phyloP scores from a whole-genome alignment of 2,329 filamentous ascomycete species.

The Bertia moriformis region DNA sequence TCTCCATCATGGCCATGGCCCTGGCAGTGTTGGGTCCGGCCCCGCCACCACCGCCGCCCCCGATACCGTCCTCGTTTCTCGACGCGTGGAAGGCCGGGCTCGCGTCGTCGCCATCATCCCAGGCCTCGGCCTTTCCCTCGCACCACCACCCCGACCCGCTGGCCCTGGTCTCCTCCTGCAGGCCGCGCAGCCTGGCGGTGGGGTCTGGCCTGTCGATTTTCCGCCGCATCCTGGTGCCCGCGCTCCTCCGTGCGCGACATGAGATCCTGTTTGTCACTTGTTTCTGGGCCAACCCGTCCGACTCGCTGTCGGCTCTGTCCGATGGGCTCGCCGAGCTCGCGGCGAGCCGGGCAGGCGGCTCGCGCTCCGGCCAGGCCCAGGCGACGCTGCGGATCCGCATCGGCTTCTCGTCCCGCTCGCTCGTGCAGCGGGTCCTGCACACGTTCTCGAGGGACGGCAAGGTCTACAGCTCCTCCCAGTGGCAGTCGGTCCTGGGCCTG shows the following conservation, averaged over 20 bases:
- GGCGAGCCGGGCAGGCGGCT: constrained; percentile 18
- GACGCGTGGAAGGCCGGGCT: too few species aligned
- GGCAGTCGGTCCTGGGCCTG: constrained; percentile 47
- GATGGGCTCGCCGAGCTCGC: constrained; percentile 41
- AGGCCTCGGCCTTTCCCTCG: too few species aligned
- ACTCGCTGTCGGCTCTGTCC: constrained; percentile 24
- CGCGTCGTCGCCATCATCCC: too few species aligned
- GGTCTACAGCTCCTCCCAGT: constrained; percentile 41
- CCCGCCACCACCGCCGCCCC: too few species aligned
- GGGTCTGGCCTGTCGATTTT: constrained; percentile 45
- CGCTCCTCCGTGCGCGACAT: constrained; percentile 40
- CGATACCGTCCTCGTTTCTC: too few species aligned
- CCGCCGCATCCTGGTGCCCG: constrained; percentile 38
- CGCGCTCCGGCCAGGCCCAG: constrained; percentile 6
- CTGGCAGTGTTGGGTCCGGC: too few species aligned
- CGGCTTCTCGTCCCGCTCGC: constrained; percentile 60
- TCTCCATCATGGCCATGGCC: too few species aligned
- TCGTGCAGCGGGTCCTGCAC: constrained; percentile 64
- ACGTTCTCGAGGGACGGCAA: constrained; percentile 47
- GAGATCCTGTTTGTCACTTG: constrained; percentile 69
- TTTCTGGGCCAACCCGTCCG: constrained; percentile 51
- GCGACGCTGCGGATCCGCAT: constrained; percentile 46
- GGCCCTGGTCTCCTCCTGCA: constrained; percentile 32
- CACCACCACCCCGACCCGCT: too few species aligned
- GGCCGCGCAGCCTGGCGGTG: constrained; percentile 30